A percentile compares a stretch with the other conserved stretches of the same genome.
These are phyloP conservation scores for Cruciata laevipes DNA, from an alignment of 257 asterid genomes.

Conservation along the genomic window DNA sequence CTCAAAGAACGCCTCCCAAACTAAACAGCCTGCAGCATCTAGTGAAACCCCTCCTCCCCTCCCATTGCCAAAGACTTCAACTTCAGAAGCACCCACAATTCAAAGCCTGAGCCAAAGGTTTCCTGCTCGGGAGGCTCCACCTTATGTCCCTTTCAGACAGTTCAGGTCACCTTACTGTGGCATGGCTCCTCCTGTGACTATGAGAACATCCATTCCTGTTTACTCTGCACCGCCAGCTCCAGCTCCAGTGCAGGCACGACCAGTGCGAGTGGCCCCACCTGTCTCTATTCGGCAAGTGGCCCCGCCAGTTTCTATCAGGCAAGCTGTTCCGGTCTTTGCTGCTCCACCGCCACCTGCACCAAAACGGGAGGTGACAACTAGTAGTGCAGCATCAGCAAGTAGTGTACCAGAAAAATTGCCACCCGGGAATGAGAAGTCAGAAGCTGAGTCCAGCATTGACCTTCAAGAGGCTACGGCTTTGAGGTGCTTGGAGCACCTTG, in stretches of 20 bases:
- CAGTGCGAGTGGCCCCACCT: constrained; percentile 42
- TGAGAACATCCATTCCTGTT: constrained; percentile 59
- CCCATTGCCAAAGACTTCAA: constrained; percentile 21
- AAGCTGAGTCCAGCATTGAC: constrained; percentile 21
- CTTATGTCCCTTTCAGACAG: constrained; percentile 36
- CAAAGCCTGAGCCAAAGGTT: constrained; percentile 20
- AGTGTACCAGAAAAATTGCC: constrained; percentile 22
- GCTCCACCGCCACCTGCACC: constrained; percentile 23
- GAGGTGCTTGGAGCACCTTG: constrained; percentile 72
- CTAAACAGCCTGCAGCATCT: constrained; percentile 22
- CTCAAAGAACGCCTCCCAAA: constrained; percentile 29
- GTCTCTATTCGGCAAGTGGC: constrained; percentile 13
- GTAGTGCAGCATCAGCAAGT: neutral
- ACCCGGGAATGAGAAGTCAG: constrained; percentile 23
- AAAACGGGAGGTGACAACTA: constrained; percentile 19
- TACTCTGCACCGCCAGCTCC: constrained; percentile 57
- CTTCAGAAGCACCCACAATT: constrained; percentile 31
- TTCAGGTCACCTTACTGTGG: constrained; percentile 41
- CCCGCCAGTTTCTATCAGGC: constrained; percentile 32
- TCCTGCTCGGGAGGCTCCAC: constrained; percentile 28
- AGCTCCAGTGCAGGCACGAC: constrained; percentile 29
- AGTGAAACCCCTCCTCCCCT: constrained; percentile 22
- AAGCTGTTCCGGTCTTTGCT: constrained; percentile 50
- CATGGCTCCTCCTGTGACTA: constrained; percentile 63
- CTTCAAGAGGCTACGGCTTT: constrained; percentile 50